Evolutionary conservation across 2,329 filamentous ascomycete genomes (phyloP), one percentile per base, ranked within the genome.

Genomic region (Gremmenia infestans): DNA sequence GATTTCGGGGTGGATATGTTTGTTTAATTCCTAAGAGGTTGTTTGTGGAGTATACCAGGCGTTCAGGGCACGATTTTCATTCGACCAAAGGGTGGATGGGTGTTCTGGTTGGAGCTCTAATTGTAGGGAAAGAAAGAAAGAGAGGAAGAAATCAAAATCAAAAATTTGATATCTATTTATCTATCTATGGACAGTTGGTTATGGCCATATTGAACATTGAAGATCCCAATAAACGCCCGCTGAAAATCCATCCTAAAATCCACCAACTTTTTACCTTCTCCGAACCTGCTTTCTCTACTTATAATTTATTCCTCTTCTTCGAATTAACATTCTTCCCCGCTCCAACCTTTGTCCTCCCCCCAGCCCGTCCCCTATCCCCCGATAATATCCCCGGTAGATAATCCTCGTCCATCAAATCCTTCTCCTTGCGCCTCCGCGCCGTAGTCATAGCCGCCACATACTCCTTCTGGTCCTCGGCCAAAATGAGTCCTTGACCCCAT

Each of bases 381-480:
- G 85, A 94, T 68, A 99, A 70, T 48, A 99, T 89, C 36, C 83
- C 79, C 0, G 94, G 94, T 60, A 97, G 73, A 70, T 92, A 96
- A 72, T 99, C 93, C 69, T 95, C 87, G 69, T 97, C 93, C 93
- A 97, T 95, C 55, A 96, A 74, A 72, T 96, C 91, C 68, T 83
- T 86, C 70, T 89, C 83, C 68, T 86, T 86, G 52, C 76, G 77
- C 65, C 87, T 82, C 65, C 80, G 82, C 69, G 88, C 82, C 63
- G 85, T 80, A 3, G 80, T 80, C 15, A 81, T 71, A 52, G 85
- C 85, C 61, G 81, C 78, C 43, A 81, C 72, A 72, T 89, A 97
- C 76, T 99, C 94, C 76, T 96, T 97, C 77, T 99, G 94, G 71
- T 99, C 94, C 74, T 97, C 93, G 0, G 91, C 85, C 9, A 99